A percentile compares a stretch with the other conserved stretches of the same genome.
Conservation (phyloP, 2,329 filamentous ascomycete species). For the Dothistroma pini region DNA sequence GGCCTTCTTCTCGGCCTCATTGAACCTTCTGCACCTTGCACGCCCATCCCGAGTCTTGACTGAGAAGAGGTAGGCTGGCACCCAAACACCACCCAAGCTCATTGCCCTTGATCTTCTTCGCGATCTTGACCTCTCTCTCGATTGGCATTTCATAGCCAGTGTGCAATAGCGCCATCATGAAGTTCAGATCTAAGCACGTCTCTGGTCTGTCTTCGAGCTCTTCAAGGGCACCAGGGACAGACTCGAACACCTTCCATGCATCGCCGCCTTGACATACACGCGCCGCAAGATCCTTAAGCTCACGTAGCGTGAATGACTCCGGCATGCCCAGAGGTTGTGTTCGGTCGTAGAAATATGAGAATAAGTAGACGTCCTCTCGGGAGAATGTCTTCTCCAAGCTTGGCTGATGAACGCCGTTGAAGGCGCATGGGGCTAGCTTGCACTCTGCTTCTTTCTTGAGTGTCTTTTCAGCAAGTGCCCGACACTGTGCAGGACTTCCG, state of each 20-base stretch:
- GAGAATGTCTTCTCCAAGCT: slow-evolving; percentile 88
- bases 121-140: slow-evolving; percentile 92
- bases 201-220: slow-evolving; percentile 82
- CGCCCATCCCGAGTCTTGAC: slow-evolving; percentile 30
- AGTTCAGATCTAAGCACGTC: slow-evolving; percentile 91
- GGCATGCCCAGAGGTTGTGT: slow-evolving; percentile 94
- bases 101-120: slow-evolving; percentile 97
- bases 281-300: slow-evolving; percentile 79
- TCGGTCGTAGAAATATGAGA: slow-evolving; percentile 98
- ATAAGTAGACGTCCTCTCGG: slow-evolving; percentile 88
- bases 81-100: slow-evolving; percentile 98
- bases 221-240: slow-evolving; percentile 70
- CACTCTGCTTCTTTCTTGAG: slow-evolving; percentile 83
- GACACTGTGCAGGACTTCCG: slow-evolving; percentile 79
- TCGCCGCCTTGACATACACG: slow-evolving; percentile 84
- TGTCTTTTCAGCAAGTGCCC: slow-evolving; percentile 83
- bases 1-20: slow-evolving; percentile 4
- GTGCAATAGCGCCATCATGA: slow-evolving; percentile 89
- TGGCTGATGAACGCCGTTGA: slow-evolving; percentile 96
- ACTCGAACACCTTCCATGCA: slow-evolving; percentile 76
- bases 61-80: slow-evolving; percentile 57
- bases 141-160: slow-evolving; percentile 98
- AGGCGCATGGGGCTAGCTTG: slow-evolving; percentile 85
- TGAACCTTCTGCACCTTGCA: slow-evolving; percentile 24
- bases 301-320: slow-evolving; percentile 88